These are phyloP conservation scores for Powellomyces hirtus DNA, from an alignment of 192 early-diverging fungal species.

Conservation along the genomic window DNA sequence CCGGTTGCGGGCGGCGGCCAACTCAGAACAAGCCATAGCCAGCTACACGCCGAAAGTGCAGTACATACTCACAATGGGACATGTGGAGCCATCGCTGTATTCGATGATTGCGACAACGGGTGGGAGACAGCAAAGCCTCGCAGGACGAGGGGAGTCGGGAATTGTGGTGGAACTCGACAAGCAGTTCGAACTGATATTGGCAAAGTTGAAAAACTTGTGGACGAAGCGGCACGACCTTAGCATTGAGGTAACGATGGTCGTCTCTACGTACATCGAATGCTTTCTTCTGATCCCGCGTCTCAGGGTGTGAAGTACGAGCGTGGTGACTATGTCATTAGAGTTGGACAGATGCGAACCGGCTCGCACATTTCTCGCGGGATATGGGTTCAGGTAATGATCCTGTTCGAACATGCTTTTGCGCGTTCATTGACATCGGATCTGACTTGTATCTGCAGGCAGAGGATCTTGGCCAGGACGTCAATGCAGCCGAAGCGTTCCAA, in stretches of 20 bases:
- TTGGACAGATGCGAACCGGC: not conserved
- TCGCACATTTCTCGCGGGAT: not conserved
- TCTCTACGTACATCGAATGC: not conserved
- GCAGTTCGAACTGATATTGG: conserved; percentile 11
- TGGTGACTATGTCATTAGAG: conserved; percentile 6
- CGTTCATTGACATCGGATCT: too few relatives aligned
- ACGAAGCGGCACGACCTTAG: not conserved
- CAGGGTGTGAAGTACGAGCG: conserved; percentile 9
- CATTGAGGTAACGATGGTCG: conserved; percentile 10
- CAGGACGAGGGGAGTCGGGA: conserved; percentile 5
- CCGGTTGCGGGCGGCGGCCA: not conserved
- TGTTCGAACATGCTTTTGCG: too few relatives aligned
- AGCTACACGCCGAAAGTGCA: conserved; percentile 13
- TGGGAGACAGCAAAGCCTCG: not conserved
- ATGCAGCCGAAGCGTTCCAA: not conserved
- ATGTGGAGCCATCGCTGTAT: not conserved
- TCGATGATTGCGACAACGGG: conserved; percentile 18
- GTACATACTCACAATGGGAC: conserved; percentile 13
- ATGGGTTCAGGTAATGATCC: conserved; percentile 4
- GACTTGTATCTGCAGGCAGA: not conserved
- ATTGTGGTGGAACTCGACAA: conserved; percentile 14
- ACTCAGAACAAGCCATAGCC: not conserved
- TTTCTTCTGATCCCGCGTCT: too few relatives aligned
- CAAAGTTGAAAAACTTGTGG: conserved; percentile 25
- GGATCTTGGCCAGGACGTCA: not conserved